Evolutionary conservation across 2,329 filamentous ascomycete species (phyloP).

Genomic region (Colletotrichum chlorophyti): DNA sequence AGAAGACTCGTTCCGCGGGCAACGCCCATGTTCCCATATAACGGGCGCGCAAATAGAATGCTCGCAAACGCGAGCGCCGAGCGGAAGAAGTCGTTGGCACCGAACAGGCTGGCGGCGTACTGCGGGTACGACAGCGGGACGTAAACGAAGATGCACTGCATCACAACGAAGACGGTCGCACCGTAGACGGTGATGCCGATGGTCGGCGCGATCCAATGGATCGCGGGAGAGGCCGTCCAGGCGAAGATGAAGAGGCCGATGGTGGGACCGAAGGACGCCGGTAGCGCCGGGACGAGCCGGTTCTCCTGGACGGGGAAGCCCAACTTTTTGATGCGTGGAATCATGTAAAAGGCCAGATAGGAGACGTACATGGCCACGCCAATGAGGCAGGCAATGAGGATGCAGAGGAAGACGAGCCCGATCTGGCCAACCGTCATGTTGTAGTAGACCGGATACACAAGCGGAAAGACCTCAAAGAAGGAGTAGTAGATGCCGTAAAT

Average conservation of each 20-base stretch:
- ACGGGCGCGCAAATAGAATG: slow-evolving; percentile 65
- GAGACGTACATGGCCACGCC: slow-evolving; percentile 55
- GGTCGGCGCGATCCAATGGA: slow-evolving; percentile 63
- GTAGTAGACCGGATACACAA: slow-evolving; percentile 67
- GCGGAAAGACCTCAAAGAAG: slow-evolving; percentile 71
- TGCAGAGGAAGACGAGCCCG: slow-evolving; percentile 66
- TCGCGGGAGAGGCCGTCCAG: slow-evolving; percentile 58
- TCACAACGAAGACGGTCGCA: slow-evolving; percentile 58
- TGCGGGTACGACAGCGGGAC: slow-evolving; percentile 61
- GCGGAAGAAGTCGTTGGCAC: slow-evolving; percentile 66
- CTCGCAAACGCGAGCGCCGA: slow-evolving; percentile 64
- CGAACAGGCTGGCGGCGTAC: slow-evolving; percentile 66
- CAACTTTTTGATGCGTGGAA: slow-evolving; percentile 54
- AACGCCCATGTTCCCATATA: slow-evolving; percentile 66
- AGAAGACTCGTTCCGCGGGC: slow-evolving; percentile 63
- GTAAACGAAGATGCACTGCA: slow-evolving; percentile 68
- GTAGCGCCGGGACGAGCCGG: slow-evolving; percentile 62
- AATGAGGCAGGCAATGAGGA: slow-evolving; percentile 63
- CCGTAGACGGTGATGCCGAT: slow-evolving; percentile 65
- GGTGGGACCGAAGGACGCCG: slow-evolving; percentile 58
- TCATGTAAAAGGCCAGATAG: slow-evolving; percentile 60
- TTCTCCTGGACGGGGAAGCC: slow-evolving; percentile 60
- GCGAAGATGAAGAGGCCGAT: slow-evolving; percentile 68
- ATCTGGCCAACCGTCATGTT: slow-evolving; percentile 63
- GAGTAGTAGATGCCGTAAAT: slow-evolving; percentile 68